Evolutionary conservation across 345 rosid genomes (phyloP).

Genomic region (Citrus hindsii): DNA sequence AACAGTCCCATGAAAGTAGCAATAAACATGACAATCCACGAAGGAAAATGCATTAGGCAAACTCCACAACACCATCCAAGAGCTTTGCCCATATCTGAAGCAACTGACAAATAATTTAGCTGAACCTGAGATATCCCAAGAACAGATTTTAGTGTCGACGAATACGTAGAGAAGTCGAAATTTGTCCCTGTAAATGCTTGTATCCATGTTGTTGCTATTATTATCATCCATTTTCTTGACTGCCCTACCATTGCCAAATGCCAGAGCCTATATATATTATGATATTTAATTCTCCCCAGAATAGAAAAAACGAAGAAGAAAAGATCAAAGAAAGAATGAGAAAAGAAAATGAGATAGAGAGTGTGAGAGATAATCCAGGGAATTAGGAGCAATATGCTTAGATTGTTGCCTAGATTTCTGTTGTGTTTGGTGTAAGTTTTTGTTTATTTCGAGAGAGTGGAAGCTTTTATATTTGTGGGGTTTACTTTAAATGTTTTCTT

Average conservation of each 20-base stretch:
- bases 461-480: neutral
- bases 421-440: neutral
- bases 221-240: constrained; percentile 65
- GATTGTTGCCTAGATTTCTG: neutral
- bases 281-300: neutral
- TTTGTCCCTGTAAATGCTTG: constrained; percentile 84
- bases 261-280: too few relatives aligned
- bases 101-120: constrained; percentile 65
- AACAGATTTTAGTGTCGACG: constrained; percentile 50
- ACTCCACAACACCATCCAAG: constrained; percentile 78
- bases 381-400: neutral
- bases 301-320: neutral
- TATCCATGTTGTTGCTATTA: constrained; percentile 65
- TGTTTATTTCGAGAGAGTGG: too few relatives aligned
- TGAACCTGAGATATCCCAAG: constrained; percentile 72
- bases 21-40: constrained; percentile 54
- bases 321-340: neutral
- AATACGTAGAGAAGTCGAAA: constrained; percentile 78
- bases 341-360: neutral
- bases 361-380: neutral
- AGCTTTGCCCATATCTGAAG: constrained; percentile 77
- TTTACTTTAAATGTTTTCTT: neutral
- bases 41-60: constrained; percentile 47
- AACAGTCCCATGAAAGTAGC: constrained; percentile 53
- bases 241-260: constrained; percentile 39